These are phyloP conservation scores for Pyrenochaeta sp. DNA, from an alignment of 2,329 filamentous ascomycete genomes.

Conservation along the genomic window DNA sequence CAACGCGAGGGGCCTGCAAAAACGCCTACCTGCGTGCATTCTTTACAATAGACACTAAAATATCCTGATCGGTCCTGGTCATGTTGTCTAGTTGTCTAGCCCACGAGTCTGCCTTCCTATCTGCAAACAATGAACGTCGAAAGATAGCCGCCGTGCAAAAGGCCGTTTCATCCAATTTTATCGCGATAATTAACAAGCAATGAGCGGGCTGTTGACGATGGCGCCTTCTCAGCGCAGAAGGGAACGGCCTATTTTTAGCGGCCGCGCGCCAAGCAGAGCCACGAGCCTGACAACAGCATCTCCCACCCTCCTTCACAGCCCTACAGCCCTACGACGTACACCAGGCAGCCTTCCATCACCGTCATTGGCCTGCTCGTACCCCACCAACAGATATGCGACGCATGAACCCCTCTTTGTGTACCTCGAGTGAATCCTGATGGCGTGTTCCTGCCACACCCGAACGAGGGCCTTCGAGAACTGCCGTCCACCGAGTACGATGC, in stretches of 20 bases:
- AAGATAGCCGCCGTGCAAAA: constrained; percentile 18
- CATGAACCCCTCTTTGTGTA: constrained; percentile 25
- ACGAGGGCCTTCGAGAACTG: constrained; percentile 20
- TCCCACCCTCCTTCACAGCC: constrained; percentile 17
- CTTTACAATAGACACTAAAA: constrained; percentile 3
- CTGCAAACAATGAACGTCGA: not conserved
- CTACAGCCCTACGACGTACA: constrained; percentile 36
- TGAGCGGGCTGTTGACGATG: not conserved
- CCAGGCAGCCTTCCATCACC: constrained; percentile 11
- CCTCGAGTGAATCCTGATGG: constrained; percentile 18
- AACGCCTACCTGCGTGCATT: constrained; percentile 22
- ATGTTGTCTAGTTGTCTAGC: constrained; percentile 5
- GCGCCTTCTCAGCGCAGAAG: constrained; percentile 9
- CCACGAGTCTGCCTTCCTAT: constrained; percentile 4
- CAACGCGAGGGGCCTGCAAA: constrained; percentile 14
- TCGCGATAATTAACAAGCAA: constrained; percentile 8
- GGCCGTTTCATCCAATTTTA: constrained; percentile 23
- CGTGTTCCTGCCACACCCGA: constrained; percentile 16
- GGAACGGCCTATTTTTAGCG: constrained; percentile 40
- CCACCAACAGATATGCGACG: constrained; percentile 19
- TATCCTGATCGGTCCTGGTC: constrained; percentile 11
- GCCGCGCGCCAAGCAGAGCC: constrained; percentile 21
- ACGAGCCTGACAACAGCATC: constrained; percentile 29
- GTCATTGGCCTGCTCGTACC: constrained; percentile 12
- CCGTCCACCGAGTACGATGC: constrained; percentile 20